Conservation (phyloP, 1,284 basidiomycete genomes). For the Papiliotrema nemorosa region DNA sequence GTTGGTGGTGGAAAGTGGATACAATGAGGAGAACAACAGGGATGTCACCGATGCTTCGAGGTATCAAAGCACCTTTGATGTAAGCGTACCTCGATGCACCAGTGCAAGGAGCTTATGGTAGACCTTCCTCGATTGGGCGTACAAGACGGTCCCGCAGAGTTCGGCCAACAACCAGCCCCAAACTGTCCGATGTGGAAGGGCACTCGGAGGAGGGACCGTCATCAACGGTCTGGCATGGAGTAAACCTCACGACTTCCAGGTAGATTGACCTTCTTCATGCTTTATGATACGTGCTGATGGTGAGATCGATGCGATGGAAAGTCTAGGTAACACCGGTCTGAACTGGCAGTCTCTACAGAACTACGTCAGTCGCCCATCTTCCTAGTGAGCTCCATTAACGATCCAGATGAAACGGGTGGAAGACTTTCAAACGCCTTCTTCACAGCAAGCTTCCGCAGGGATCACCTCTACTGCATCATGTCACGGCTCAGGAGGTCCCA, state of each 20-base stretch:
- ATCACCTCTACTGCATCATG: constrained; percentile 24
- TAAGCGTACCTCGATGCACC: constrained; percentile 7
- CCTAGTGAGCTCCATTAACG: not conserved
- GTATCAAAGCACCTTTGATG: constrained; percentile 26
- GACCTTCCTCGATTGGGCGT: constrained; percentile 39
- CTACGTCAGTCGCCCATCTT: constrained; percentile 18
- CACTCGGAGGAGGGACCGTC: constrained; percentile 41
- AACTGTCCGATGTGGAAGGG: constrained; percentile 23
- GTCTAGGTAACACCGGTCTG: constrained; percentile 36
- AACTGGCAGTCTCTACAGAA: constrained; percentile 34
- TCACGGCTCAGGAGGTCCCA: constrained; percentile 25
- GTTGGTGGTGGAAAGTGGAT: constrained; percentile 40
- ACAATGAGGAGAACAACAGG: constrained; percentile 25
- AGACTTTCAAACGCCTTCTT: constrained; percentile 22
- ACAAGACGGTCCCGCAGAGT: constrained; percentile 33
- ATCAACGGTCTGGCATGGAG: constrained; percentile 49
- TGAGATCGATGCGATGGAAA: constrained; percentile 35
- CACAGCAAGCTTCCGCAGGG: constrained; percentile 18
- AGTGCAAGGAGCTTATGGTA: not conserved
- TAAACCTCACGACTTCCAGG: constrained; percentile 39
- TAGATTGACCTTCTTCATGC: not conserved
- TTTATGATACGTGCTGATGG: not conserved
- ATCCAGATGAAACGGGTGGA: constrained; percentile 36
- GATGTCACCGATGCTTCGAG: constrained; percentile 22
- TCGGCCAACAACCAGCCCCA: constrained; percentile 21